These are phyloP conservation scores for Camelina hispida DNA, from an alignment of 345 rosid species.

Conservation along the genomic window DNA sequence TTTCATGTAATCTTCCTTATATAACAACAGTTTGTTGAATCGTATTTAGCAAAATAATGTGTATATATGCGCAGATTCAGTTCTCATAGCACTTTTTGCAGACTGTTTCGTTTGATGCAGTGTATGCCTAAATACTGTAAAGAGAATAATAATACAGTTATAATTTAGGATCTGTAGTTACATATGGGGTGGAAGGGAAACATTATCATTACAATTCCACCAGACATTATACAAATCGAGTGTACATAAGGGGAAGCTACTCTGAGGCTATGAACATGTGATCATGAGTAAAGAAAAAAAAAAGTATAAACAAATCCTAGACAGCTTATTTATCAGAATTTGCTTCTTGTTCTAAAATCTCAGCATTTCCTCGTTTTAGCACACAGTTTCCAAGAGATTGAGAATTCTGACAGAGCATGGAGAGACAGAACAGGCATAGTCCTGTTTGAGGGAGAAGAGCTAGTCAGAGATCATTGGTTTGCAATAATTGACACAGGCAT, in stretches of 20 bases:
- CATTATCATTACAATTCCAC: constrained; percentile 30
- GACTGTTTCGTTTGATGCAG: not conserved
- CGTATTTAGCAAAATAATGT: not conserved
- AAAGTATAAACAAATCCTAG: constrained; percentile 6
- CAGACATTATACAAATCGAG: not conserved
- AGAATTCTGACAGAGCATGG: constrained; percentile 63
- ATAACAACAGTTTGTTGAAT: constrained; percentile 15
- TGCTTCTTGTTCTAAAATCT: constrained; percentile 33
- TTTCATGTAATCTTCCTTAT: constrained; percentile 28
- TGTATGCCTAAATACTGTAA: not conserved
- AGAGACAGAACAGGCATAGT: constrained; percentile 79
- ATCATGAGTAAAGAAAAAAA: not conserved
- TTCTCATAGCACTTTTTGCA: not conserved
- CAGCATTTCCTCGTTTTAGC: constrained; percentile 51
- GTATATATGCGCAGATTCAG: constrained; percentile 23
- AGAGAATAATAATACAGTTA: not conserved
- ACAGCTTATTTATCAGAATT: constrained; percentile 33
- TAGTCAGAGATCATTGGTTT: constrained; percentile 26
- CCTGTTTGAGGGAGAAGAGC: constrained; percentile 52
- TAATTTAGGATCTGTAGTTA: not conserved
- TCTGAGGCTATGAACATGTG: constrained; percentile 30
- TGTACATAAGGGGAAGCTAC: constrained; percentile 4
- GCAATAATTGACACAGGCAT: constrained; percentile 26
- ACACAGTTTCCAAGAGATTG: constrained; percentile 50
- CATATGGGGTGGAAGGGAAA: not conserved